Conservation (phyloP, 805 yeast genomes). For the Pichia nakasei region DNA sequence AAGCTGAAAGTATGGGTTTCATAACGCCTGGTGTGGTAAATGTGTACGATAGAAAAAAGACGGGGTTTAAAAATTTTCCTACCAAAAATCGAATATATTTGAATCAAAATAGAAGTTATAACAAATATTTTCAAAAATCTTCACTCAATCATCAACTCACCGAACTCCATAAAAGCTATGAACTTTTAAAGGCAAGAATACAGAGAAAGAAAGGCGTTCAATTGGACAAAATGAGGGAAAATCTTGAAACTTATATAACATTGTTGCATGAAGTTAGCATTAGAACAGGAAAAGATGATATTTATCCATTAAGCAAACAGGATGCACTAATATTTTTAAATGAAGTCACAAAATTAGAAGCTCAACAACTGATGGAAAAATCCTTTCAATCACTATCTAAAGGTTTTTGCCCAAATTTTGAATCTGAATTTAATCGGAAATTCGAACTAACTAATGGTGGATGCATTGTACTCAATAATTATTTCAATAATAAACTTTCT, state of each 20-base stretch:
- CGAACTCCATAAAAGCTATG: not conserved
- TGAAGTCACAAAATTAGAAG: constrained; percentile 1
- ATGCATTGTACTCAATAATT: constrained; percentile 3
- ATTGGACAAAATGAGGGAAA: not conserved
- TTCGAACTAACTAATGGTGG: constrained; percentile 6
- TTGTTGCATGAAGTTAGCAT: constrained; percentile 5
- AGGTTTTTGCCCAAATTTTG: not conserved
- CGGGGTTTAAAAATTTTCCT: not conserved
- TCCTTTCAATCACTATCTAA: not conserved
- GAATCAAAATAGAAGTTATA: constrained; percentile 5
- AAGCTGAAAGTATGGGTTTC: constrained; percentile 5
- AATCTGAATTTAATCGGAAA: not conserved
- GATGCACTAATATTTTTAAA: constrained; percentile 1
- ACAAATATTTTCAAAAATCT: constrained; percentile 3
- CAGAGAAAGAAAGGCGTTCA: not conserved
- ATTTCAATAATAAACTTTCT: not conserved
- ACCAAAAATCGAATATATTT: not conserved
- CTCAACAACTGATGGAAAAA: not conserved
- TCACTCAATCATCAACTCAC: not conserved
- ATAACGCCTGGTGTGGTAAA: constrained; percentile 7
- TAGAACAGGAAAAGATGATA: constrained; percentile 1
- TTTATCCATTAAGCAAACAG: constrained; percentile 1
- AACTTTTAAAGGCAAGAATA: not conserved
- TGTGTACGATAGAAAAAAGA: constrained; percentile 3
- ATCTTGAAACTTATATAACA: constrained; percentile 6